Evolutionary conservation across 2,329 filamentous ascomycete species (phyloP).

Genomic region (Chaetoscypha palmicola): DNA sequence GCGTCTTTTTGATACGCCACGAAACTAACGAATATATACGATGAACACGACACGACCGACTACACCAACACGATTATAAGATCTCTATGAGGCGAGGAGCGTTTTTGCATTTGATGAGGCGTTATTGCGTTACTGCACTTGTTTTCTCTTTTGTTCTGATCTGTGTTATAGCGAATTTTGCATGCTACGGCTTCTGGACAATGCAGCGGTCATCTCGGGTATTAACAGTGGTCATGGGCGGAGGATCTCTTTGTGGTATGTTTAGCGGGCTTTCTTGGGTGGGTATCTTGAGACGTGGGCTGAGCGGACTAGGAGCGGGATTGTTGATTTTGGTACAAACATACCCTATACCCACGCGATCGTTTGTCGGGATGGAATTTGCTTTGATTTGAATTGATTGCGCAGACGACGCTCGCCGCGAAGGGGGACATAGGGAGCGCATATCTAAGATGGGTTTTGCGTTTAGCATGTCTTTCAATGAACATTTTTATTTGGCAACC

Average conservation of each 20-base stretch:
- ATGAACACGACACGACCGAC: conserved; percentile 8
- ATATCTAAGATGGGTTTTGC: too few species aligned
- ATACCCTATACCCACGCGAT: conserved; percentile 5
- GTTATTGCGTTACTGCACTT: background rate
- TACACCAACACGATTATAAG: conserved; percentile 1
- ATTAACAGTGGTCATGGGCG: background rate
- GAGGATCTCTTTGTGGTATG: background rate
- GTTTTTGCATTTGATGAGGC: background rate
- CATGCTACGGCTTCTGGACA: background rate
- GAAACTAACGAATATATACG: conserved; percentile 16
- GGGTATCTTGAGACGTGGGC: background rate
- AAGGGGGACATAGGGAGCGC: too few species aligned
- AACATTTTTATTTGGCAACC: too few species aligned
- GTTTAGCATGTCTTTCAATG: too few species aligned
- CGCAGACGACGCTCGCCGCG: too few species aligned
- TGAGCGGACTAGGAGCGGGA: background rate
- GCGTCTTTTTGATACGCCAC: conserved; percentile 22
- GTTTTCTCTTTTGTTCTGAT: too few species aligned
- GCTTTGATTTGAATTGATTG: too few species aligned
- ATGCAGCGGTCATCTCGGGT: too few species aligned
- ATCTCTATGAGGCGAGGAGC: background rate
- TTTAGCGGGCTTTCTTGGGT: too few species aligned
- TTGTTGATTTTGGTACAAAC: conserved; percentile 3
- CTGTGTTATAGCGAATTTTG: background rate
- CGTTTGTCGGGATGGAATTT: background rate